phyloP scores from a whole-genome alignment of 1,284 basidiomycete species.

The Vanrija pseudolonga region DNA sequence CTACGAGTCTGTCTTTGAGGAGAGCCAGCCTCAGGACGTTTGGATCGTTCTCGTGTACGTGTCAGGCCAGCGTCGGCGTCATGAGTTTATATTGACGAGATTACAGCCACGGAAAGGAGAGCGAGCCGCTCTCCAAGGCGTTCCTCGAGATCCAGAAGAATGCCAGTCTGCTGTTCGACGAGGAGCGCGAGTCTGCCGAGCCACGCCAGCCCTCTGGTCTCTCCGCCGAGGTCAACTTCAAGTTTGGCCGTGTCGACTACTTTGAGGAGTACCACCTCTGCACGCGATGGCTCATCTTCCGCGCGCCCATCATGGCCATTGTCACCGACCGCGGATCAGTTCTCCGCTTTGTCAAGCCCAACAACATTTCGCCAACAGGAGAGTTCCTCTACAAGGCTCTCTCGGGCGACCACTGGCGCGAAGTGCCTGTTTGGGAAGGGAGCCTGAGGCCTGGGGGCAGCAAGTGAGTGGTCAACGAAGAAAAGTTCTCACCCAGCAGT shows the following conservation, averaged over 20 bases:
- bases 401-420: conserved; percentile 24
- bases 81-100: background rate
- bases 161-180: conserved; percentile 17
- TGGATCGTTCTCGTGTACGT: conserved; percentile 38
- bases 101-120: conserved; percentile 21
- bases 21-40: conserved; percentile 19
- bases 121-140: conserved; percentile 15
- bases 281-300: conserved; percentile 38
- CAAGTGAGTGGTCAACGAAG: conserved; percentile 19
- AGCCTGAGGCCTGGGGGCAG: conserved; percentile 26
- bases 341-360: conserved; percentile 28
- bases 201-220: background rate
- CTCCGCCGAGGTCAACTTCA: conserved; percentile 10
- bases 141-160: conserved; percentile 28
- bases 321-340: conserved; percentile 26
- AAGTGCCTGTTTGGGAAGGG: conserved; percentile 26
- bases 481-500: background rate
- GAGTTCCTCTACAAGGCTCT: conserved; percentile 24
- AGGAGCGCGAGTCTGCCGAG: background rate
- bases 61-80: background rate
- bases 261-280: conserved; percentile 30
- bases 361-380: conserved; percentile 1
- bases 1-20: conserved; percentile 22
- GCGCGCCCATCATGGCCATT: conserved; percentile 38
- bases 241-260: conserved; percentile 40